A percentile compares a stretch with the other conserved stretches of the same genome.
phyloP scores from a whole-genome alignment of 2,329 filamentous ascomycete species.

The Pseudopyricularia javanii region DNA sequence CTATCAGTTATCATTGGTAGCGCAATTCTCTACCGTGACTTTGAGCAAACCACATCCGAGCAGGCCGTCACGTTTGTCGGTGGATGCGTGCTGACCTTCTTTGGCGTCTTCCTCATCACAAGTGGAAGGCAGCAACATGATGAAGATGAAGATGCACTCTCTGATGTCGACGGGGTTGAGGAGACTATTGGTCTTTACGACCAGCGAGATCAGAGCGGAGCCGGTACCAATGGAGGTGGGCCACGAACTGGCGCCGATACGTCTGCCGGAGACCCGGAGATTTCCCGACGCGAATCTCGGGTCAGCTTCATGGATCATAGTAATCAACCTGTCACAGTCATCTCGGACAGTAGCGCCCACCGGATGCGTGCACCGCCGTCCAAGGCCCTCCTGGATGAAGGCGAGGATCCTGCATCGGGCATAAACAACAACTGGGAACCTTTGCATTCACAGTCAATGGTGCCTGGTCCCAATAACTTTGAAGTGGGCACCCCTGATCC shows the following conservation, averaged over 20 bases:
- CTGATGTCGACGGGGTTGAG: slow-evolving; percentile 46
- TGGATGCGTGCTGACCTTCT: slow-evolving; percentile 84
- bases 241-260: neutral
- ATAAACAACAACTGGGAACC: neutral
- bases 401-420: slow-evolving; percentile 9
- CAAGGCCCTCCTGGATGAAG: neutral
- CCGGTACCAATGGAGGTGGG: neutral
- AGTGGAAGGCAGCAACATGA: slow-evolving; percentile 56
- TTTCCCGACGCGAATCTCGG: slow-evolving; percentile 32
- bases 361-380: slow-evolving; percentile 18
- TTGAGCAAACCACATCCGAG: slow-evolving; percentile 64
- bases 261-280: slow-evolving; percentile 9
- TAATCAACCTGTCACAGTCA: slow-evolving; percentile 21
- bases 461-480: neutral
- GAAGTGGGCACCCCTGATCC: neutral
- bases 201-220: slow-evolving; percentile 25
- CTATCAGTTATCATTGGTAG: slow-evolving; percentile 91
- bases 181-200: slow-evolving; percentile 48
- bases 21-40: slow-evolving; percentile 86
- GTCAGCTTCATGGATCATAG: slow-evolving; percentile 27
- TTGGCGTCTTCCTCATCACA: slow-evolving; percentile 95
- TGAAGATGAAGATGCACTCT: slow-evolving; percentile 43
- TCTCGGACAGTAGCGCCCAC: slow-evolving; percentile 22
- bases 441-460: no score
- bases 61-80: slow-evolving; percentile 78